Percentiles rank a stretch among this genome's conserved stretches.
phyloP scores from a whole-genome alignment of 306 rosid genomes.

The Vicia faba region DNA sequence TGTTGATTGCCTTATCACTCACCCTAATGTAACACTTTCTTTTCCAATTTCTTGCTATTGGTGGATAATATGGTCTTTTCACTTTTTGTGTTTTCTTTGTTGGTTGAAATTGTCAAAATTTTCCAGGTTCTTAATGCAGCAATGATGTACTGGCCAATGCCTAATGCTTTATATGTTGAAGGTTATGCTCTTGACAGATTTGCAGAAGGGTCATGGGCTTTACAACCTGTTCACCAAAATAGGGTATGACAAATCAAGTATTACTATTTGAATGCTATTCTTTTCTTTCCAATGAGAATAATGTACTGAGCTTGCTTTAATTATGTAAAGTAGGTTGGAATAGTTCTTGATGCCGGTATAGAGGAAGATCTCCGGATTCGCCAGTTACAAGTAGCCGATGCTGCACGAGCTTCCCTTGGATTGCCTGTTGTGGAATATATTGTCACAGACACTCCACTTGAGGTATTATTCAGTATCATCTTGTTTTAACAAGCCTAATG shows the following conservation, averaged over 20 bases:
- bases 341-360: slow-evolving; percentile 88
- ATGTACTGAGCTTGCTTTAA: background rate
- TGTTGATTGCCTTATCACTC: slow-evolving; percentile 85
- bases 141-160: slow-evolving; percentile 91
- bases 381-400: slow-evolving; percentile 91
- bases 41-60: background rate
- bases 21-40: slow-evolving; percentile 64
- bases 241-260: slow-evolving; percentile 48
- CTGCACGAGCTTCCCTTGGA: slow-evolving; percentile 92
- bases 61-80: background rate
- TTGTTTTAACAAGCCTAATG: slow-evolving; percentile 15
- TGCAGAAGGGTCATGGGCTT: slow-evolving; percentile 85
- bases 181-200: slow-evolving; percentile 92
- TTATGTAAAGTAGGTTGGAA: slow-evolving; percentile 65
- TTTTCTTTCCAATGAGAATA: slow-evolving; percentile 12
- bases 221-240: slow-evolving; percentile 88
- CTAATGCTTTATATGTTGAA: slow-evolving; percentile 78
- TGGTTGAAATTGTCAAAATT: background rate
- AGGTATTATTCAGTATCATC: slow-evolving; percentile 47
- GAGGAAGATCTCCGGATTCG: slow-evolving; percentile 75
- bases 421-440: slow-evolving; percentile 74
- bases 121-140: slow-evolving; percentile 93
- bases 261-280: background rate
- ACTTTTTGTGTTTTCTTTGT: background rate
- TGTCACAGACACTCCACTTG: slow-evolving; percentile 76